Evolutionary conservation across 2,329 filamentous ascomycete species (phyloP), one percentile per base, ranked within the genome.

Genomic region (Trichoderma semiorbis): DNA sequence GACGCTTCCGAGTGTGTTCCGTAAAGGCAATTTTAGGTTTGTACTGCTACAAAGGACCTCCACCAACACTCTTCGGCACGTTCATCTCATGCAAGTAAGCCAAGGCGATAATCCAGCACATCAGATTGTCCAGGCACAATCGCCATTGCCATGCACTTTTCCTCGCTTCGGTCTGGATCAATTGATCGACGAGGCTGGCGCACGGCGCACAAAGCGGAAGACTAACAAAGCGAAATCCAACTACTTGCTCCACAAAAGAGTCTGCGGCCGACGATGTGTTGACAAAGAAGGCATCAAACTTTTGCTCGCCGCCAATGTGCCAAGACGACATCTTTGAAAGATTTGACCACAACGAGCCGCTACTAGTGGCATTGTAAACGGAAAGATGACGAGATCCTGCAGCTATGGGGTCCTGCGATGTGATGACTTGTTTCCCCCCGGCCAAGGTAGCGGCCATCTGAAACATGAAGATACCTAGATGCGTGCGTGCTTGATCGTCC

Each of bases 401-500:
- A 34, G 55, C 21, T 28, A 21, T 57, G 47, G 34, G 24, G 47
- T 43, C 39, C 28, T 64, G 69, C 69, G 73, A 72, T 65, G 43
- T 67, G 61, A 69, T 66, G 60, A 47, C 70, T 47, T 39, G 72
- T 75, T 70, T 43, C 32, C 57, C n/a, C 50, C 57, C 8, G 43
- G 58, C 53, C 34, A 32, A 61, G 71, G 62, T 66, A 39, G 36
- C 57, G 50, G 36, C 57, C 28, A 68, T 74, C 73, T 76, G 72
- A 76, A 76, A 75, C 72, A 72, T 69, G 36, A 69, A 60, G 66
- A 69, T 62, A 32, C 30, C 30, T 32, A 28, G 69, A 58, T 75
- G 74, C 73, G 74, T 78, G 76, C 72, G 58, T 75, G 74, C 73
- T 74, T 77, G 76, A 78, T 78, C 76, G 74, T 78, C 77, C 77